phyloP scores from a whole-genome alignment of 1,284 basidiomycete species.

The Polyporus tsugae region DNA sequence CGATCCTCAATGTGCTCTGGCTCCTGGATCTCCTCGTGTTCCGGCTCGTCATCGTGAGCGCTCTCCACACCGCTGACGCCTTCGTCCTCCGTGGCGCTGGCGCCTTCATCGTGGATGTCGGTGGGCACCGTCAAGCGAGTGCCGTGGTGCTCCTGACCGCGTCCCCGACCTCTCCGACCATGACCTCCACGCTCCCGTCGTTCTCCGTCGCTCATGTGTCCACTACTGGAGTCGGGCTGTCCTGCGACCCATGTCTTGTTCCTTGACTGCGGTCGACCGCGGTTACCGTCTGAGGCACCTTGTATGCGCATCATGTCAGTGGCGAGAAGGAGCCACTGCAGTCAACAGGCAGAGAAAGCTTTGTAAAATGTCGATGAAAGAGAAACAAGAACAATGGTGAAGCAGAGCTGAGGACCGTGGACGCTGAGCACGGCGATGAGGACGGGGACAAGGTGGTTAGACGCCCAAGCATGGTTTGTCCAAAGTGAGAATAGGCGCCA shows the following conservation, averaged over 20 bases:
- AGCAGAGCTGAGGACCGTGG: background rate
- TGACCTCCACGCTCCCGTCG: constrained; percentile 58
- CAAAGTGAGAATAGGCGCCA: background rate
- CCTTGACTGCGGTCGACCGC: constrained; percentile 31
- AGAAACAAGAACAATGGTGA: background rate
- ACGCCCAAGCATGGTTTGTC: constrained; percentile 9
- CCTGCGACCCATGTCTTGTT: constrained; percentile 44
- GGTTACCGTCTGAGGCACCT: constrained; percentile 28
- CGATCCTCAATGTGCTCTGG: constrained; percentile 65
- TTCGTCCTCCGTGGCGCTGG: constrained; percentile 39
- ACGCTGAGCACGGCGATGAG: background rate
- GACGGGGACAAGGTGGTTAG: constrained; percentile 15
- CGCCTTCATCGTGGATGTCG: constrained; percentile 34
- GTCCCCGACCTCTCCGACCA: constrained; percentile 43
- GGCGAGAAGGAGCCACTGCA: background rate
- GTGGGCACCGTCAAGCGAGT: constrained; percentile 28
- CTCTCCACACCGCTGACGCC: constrained; percentile 42
- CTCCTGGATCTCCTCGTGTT: constrained; percentile 42
- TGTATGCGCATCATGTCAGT: constrained; percentile 33
- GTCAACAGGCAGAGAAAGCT: background rate
- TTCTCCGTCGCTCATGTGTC: constrained; percentile 49
- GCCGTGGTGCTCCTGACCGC: constrained; percentile 32
- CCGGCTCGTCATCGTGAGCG: constrained; percentile 37
- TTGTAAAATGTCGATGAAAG: background rate
- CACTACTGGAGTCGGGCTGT: constrained; percentile 25